A percentile compares a stretch with the other conserved stretches of the same genome.
These are phyloP conservation scores for Paraphoma chrysanthemicola DNA, from an alignment of 2,329 filamentous ascomycete species.

Conservation along the genomic window DNA sequence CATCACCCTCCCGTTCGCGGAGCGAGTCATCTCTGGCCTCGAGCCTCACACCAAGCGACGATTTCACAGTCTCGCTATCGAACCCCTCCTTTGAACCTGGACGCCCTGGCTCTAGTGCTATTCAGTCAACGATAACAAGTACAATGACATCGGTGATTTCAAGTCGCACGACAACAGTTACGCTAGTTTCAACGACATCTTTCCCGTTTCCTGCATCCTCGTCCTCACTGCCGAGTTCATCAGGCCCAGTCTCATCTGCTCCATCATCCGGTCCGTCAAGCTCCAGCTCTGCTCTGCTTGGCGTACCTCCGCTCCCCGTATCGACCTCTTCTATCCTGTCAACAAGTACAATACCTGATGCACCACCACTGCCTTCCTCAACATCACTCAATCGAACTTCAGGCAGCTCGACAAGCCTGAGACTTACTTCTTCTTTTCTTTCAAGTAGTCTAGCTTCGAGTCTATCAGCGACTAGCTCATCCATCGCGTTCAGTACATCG, in stretches of 20 bases:
- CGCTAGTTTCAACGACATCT: neutral
- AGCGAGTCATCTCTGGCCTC: no score
- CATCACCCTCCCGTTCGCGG: neutral
- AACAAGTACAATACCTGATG: neutral
- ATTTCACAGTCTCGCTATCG: no score
- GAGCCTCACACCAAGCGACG: no score
- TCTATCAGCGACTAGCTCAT: neutral
- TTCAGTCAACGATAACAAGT: neutral
- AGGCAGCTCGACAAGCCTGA: neutral
- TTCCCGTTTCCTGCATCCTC: neutral
- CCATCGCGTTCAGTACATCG: neutral
- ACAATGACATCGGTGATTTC: neutral
- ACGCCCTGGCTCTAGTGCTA: neutral
- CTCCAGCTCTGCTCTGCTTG: no score
- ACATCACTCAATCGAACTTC: neutral
- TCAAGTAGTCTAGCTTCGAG: neutral
- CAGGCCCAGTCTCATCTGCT: neutral
- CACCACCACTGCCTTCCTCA: neutral
- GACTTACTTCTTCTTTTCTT: neutral
- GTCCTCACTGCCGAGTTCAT: neutral
- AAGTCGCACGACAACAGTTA: neutral
- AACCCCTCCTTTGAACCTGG: no score
- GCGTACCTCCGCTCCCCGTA: no score
- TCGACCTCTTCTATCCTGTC: neutral
- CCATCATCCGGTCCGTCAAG: no score